phyloP scores from a whole-genome alignment of 345 rosid genomes.

The Salix brachista region DNA sequence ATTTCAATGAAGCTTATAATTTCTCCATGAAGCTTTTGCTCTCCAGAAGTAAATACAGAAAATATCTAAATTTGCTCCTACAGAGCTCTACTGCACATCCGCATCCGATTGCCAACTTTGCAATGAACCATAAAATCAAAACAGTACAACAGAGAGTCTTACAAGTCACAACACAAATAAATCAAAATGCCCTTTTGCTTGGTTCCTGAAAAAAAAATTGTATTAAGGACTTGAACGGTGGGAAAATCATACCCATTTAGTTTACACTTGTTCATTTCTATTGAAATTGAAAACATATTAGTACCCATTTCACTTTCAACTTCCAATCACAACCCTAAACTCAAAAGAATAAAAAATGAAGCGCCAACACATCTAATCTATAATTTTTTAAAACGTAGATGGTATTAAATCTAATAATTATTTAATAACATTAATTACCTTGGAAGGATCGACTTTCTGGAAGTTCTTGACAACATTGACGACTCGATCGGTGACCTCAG shows the following conservation, averaged over 20 bases:
- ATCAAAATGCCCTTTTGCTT: neutral
- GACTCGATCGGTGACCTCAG: conserved; percentile 95
- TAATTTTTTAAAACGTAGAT: neutral
- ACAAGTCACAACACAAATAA: neutral
- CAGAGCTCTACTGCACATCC: neutral
- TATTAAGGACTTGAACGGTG: neutral
- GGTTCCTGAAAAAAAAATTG: neutral
- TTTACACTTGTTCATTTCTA: neutral
- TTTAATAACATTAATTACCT: conserved; percentile 38
- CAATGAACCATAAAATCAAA: conserved; percentile 1
- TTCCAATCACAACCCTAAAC: neutral
- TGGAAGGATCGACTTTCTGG: conserved; percentile 83
- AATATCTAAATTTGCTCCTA: neutral
- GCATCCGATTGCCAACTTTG: neutral
- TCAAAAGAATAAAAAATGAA: neutral
- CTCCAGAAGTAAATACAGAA: neutral
- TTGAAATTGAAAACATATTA: neutral
- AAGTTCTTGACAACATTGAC: conserved; percentile 81
- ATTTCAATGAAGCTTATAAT: neutral
- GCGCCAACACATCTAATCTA: neutral
- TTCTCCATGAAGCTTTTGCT: neutral
- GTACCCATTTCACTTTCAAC: neutral
- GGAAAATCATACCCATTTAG: neutral
- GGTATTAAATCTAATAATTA: neutral
- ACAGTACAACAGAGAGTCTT: neutral